Evolutionary conservation across 306 rosid genomes (phyloP), one percentile per base, ranked within the genome.

Genomic region (Malus orientalis): DNA sequence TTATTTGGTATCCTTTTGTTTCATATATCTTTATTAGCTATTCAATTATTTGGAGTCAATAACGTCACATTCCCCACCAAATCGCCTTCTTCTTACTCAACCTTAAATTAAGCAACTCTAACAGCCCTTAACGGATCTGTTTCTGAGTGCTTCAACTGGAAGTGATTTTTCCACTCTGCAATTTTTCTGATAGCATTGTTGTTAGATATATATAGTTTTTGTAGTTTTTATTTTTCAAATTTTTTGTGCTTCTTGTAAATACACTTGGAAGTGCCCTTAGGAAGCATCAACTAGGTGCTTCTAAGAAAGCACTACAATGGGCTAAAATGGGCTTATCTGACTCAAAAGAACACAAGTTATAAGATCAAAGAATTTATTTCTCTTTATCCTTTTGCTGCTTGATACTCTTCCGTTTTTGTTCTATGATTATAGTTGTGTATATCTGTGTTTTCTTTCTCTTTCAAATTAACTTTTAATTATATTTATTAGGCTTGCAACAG

Each of bases 1-100:
- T 73, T 90, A 88, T 84, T 69, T 91, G 88, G 96, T 91, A 93
- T 88, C 88, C 90, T 82, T 81, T 80, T 85, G 73, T 74, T 73
- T 6, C 74, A 49, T n/a, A 13, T 54, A 22, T 47, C 49, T 69
- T 16, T 13, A 8, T 57, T 71, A 23, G 30, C 9, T 25, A 16
- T 70, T 70, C 30, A 8, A 6, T 47, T 27, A 69, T 25, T 5
- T 69, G 38, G 58, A 11, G 19, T 22, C 70, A 38, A n/a, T 32
- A 67, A 38, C 54, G 51, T 16, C 25, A 11, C 75, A 58, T 49
- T 40, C 38, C 47, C 64, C 22, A 47, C 58, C 58, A 53, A 54
- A 54, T 54, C 6, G 10, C 59, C 59, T 19, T 54, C 2, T 54
- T 54, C 23, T 54, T 54, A n/a, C 12, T 20, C 23, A 57, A 22